These are phyloP conservation scores for Fulvia fulva DNA, from an alignment of 2,329 filamentous ascomycete genomes.

Conservation along the genomic window DNA sequence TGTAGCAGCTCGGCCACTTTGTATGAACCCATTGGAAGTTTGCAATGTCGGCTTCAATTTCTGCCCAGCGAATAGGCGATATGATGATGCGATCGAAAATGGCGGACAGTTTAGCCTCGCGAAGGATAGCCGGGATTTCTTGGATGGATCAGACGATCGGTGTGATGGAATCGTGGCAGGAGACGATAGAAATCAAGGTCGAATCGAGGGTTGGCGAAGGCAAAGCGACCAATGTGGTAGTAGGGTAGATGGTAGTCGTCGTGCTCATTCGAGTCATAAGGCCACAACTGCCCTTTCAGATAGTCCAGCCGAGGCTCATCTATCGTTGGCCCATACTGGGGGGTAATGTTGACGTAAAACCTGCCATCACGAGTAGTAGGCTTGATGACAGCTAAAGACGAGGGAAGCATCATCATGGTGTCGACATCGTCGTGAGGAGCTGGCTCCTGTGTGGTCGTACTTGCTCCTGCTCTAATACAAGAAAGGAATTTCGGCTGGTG, in stretches of 20 bases:
- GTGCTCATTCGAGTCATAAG: not conserved
- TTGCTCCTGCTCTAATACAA: too few species aligned
- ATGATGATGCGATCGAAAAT: not conserved
- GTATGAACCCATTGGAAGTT: not conserved
- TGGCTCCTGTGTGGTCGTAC: not conserved
- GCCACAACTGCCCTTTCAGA: not conserved
- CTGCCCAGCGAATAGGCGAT: not conserved
- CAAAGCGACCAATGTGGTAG: not conserved
- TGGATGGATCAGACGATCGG: not conserved
- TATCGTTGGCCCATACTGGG: not conserved
- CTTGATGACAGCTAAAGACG: not conserved
- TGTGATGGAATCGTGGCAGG: not conserved
- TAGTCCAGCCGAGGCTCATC: not conserved
- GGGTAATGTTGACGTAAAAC: not conserved
- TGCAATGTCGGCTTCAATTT: not conserved
- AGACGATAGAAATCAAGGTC: not conserved
- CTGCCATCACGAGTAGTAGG: not conserved
- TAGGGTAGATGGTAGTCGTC: not conserved
- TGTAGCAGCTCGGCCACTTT: not conserved
- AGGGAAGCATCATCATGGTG: not conserved
- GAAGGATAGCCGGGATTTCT: not conserved
- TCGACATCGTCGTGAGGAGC: not conserved
- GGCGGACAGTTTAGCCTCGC: not conserved
- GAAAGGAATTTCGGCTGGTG: too few species aligned
- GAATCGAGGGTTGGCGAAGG: not conserved